Evolutionary conservation across 495 filamentous ascomycete species (phyloP).

Genomic region (Neurospora cerealis): DNA sequence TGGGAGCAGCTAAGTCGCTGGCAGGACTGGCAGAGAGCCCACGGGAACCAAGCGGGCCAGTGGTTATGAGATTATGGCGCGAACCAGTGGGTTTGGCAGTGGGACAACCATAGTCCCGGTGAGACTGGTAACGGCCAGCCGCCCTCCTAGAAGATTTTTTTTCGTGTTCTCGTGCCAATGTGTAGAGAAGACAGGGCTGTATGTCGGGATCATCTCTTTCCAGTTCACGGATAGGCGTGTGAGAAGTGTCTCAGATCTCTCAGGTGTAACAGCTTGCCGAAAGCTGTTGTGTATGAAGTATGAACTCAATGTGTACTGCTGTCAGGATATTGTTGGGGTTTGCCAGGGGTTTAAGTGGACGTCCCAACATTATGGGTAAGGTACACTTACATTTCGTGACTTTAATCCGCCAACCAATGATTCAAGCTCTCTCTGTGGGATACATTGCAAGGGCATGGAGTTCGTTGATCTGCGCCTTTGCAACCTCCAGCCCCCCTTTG

Average conservation of each 20-base stretch:
- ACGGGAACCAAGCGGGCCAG: not conserved
- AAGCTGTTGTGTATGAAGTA: not conserved
- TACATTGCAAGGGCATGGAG: too few relatives aligned
- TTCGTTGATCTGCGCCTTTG: too few relatives aligned
- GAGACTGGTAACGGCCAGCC: not conserved
- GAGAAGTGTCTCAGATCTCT: not conserved
- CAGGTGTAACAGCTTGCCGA: not conserved
- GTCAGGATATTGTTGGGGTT: not conserved
- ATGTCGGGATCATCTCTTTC: not conserved
- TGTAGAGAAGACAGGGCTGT: not conserved
- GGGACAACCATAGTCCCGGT: not conserved
- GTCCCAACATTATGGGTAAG: not conserved
- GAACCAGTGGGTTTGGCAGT: not conserved
- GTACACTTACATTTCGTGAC: not conserved
- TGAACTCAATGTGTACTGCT: not conserved
- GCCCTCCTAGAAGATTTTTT: not conserved
- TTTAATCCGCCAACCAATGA: too few relatives aligned
- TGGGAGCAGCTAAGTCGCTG: not conserved
- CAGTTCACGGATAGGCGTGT: not conserved
- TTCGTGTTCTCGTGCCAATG: not conserved
- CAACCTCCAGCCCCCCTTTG: too few relatives aligned
- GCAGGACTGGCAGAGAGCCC: not conserved
- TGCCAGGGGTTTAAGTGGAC: not conserved
- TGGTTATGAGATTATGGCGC: not conserved
- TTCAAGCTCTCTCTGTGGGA: too few relatives aligned